These are phyloP conservation scores for Epichloe sylvatica DNA, from an alignment of 2,329 filamentous ascomycete species.

Conservation along the genomic window DNA sequence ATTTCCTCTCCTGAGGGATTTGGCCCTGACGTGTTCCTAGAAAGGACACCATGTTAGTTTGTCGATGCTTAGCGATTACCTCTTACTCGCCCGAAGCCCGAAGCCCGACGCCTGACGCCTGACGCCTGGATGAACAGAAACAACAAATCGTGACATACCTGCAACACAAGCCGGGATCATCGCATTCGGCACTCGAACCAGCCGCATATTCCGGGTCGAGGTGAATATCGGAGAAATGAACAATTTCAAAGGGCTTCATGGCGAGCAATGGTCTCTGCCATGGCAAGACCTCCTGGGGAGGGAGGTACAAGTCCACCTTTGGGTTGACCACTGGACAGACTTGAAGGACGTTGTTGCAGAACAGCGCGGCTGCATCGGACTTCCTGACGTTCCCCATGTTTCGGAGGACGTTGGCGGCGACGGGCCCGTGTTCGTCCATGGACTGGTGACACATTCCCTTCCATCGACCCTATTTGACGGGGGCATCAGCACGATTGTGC, in stretches of 20 bases:
- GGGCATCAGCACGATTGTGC: too few relatives aligned
- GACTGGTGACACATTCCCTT: background rate
- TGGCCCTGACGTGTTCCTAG: background rate
- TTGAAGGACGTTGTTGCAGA: background rate
- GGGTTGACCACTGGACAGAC: background rate
- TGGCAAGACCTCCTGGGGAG: rapidly evolving
- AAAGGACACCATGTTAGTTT: too few relatives aligned
- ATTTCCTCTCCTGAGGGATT: background rate
- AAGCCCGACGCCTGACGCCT: too few relatives aligned
- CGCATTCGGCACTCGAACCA: conserved; percentile 7
- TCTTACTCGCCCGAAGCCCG: too few relatives aligned
- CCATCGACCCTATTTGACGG: background rate
- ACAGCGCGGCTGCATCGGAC: background rate
- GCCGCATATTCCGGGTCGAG: background rate
- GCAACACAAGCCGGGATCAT: conserved; percentile 7
- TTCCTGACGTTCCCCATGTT: background rate
- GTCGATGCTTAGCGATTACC: too few relatives aligned
- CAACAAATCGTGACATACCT: conserved; percentile 4
- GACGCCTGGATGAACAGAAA: background rate
- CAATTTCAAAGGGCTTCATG: background rate
- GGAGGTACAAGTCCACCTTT: background rate
- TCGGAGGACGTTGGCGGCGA: background rate
- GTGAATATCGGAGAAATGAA: conserved; percentile 1
- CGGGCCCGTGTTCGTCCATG: background rate
- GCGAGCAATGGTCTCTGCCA: too few relatives aligned